A percentile compares a stretch with the other conserved stretches of the same genome.
Conservation (phyloP, 306 rosid genomes). For the Astragalus glycyphyllos region DNA sequence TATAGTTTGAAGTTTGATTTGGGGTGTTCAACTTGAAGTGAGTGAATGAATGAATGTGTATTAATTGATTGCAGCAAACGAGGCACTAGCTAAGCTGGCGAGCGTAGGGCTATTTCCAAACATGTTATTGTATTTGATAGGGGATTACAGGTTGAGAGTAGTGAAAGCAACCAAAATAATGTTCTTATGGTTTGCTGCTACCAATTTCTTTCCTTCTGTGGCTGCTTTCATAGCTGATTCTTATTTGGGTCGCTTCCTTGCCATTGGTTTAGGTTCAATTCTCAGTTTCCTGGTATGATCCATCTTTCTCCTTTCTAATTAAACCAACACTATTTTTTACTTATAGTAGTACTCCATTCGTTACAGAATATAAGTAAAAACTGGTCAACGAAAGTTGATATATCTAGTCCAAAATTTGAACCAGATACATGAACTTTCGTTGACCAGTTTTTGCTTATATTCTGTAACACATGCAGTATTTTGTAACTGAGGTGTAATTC, state of each 20-base stretch:
- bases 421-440: no score
- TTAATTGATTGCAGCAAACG: conserved; percentile 54
- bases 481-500: no score
- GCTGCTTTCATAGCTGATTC: conserved; percentile 74
- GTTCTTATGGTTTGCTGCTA: conserved; percentile 52
- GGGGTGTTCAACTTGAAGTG: no score
- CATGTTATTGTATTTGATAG: conserved; percentile 62
- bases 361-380: no score
- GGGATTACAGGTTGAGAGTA: conserved; percentile 52
- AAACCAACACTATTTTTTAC: background rate
- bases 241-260: conserved; percentile 67
- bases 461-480: no score
- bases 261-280: conserved; percentile 58
- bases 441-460: no score
- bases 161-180: conserved; percentile 51
- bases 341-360: no score
- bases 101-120: conserved; percentile 60
- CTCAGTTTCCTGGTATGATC: conserved; percentile 50
- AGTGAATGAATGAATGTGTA: no score
- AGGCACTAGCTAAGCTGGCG: conserved; percentile 63
- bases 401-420: no score
- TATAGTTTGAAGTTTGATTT: no score
- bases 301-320: background rate
- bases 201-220: conserved; percentile 60
- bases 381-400: no score